phyloP scores from a whole-genome alignment of 176 grass and related monocot genomes.

The Musa troglodytarum region DNA sequence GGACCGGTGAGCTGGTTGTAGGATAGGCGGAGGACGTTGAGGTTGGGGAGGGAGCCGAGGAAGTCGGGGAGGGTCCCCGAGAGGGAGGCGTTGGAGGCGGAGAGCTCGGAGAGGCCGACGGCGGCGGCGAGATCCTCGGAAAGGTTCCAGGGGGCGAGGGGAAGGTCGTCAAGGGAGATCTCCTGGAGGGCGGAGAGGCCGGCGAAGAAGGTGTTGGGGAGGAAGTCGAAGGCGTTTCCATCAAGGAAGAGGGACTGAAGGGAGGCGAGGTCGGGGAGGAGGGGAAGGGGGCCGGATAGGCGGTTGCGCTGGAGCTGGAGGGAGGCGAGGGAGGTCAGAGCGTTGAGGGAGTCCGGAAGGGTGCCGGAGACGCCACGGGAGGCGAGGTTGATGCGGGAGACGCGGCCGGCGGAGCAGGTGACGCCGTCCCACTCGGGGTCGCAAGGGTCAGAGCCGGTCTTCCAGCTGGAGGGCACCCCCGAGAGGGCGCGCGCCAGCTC shows the following conservation, averaged over 20 bases:
- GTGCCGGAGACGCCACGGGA: slow-evolving; percentile 29
- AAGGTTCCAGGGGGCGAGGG: slow-evolving; percentile 42
- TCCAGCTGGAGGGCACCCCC: slow-evolving; percentile 37
- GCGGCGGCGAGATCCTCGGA: slow-evolving; percentile 22
- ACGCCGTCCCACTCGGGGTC: slow-evolving; percentile 24
- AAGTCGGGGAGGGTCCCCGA: slow-evolving; percentile 39
- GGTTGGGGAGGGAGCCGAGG: slow-evolving; percentile 35
- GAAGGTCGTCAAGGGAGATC: slow-evolving; percentile 31
- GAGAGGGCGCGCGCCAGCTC: slow-evolving; percentile 45
- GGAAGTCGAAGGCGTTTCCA: slow-evolving; percentile 1
- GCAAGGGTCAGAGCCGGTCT: slow-evolving; percentile 31
- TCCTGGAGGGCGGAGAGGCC: slow-evolving; percentile 3
- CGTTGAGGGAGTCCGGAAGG: slow-evolving; percentile 38
- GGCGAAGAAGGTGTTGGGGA: slow-evolving; percentile 9
- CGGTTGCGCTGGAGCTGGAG: slow-evolving; percentile 5
- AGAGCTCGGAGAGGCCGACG: slow-evolving; percentile 36
- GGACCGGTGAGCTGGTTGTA: slow-evolving; percentile 56
- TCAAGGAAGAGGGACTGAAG: slow-evolving; percentile 1
- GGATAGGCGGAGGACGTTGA: slow-evolving; percentile 43
- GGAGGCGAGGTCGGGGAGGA: not conserved
- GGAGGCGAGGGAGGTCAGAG: slow-evolving; percentile 14
- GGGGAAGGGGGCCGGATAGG: slow-evolving; percentile 4
- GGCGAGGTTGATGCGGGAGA: slow-evolving; percentile 51
- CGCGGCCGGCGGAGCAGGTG: slow-evolving; percentile 34
- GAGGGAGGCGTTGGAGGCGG: slow-evolving; percentile 48